Conservation (phyloP, 495 filamentous ascomycete genomes). For the Venustampulla echinocandica region DNA sequence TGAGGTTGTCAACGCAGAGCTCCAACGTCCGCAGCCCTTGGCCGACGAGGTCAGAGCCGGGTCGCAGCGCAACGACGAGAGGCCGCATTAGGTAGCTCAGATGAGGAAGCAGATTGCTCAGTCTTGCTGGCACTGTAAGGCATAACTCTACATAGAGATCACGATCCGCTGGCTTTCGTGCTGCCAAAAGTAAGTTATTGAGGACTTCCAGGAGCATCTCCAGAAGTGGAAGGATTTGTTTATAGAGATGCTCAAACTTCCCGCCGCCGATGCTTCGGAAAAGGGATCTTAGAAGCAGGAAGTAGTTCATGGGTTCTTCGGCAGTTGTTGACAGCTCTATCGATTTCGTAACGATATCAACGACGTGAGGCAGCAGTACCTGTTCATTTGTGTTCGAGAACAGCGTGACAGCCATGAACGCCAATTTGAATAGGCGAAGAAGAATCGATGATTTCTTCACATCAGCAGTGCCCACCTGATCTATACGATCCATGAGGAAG, state of each 20-base stretch:
- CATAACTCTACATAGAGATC: slow-evolving; percentile 97
- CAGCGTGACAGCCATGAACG: slow-evolving; percentile 97
- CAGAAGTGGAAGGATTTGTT: slow-evolving; percentile 89
- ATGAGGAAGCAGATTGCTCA: slow-evolving; percentile 96
- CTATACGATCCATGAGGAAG: slow-evolving; percentile 92
- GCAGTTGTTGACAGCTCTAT: slow-evolving; percentile 92
- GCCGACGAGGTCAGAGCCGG: slow-evolving; percentile 85
- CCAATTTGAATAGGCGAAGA: slow-evolving; percentile 91
- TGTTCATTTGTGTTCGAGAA: slow-evolving; percentile 93
- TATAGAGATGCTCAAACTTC: slow-evolving; percentile 94
- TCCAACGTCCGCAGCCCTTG: slow-evolving; percentile 92
- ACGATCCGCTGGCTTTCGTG: slow-evolving; percentile 78
- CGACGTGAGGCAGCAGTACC: slow-evolving; percentile 89
- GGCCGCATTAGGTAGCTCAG: slow-evolving; percentile 95
- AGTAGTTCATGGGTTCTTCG: slow-evolving; percentile 98
- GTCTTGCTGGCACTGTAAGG: slow-evolving; percentile 85
- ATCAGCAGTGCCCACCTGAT: slow-evolving; percentile 87
- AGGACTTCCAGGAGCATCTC: slow-evolving; percentile 97
- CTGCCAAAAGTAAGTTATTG: slow-evolving; percentile 83
- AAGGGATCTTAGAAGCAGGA: slow-evolving; percentile 80
- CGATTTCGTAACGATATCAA: slow-evolving; percentile 91
- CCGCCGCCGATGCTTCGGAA: slow-evolving; percentile 97
- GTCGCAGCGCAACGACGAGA: slow-evolving; percentile 84
- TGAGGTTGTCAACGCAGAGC: slow-evolving; percentile 95
- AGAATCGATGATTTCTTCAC: slow-evolving; percentile 85